Percentiles rank a stretch among this genome's conserved stretches.
Evolutionary conservation across 2,329 filamentous ascomycete species (phyloP).

Genomic region (Aspergillaceae sp.): DNA sequence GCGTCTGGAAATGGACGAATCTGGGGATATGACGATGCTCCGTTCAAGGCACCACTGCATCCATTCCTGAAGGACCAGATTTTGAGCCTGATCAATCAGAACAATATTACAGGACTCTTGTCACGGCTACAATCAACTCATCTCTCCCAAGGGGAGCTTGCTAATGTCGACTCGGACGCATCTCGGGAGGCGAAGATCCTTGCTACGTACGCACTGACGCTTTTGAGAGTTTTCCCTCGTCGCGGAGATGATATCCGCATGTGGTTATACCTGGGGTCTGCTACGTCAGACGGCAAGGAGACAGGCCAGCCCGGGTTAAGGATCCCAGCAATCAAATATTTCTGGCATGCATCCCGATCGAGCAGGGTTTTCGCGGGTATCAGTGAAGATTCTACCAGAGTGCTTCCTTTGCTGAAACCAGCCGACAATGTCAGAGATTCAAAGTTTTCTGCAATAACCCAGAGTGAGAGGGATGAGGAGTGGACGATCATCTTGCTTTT

Average conservation of each 20-base stretch:
- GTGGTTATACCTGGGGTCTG: conserved; percentile 76
- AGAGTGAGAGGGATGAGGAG: conserved; percentile 51
- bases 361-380: conserved; percentile 53
- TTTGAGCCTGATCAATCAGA: conserved; percentile 62
- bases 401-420: conserved; percentile 49
- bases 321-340: conserved; percentile 67
- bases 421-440: conserved; percentile 34
- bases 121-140: conserved; percentile 31
- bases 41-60: conserved; percentile 26
- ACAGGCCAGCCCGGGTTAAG: conserved; percentile 11
- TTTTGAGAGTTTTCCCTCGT: conserved; percentile 75
- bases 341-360: conserved; percentile 62
- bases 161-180: conserved; percentile 25
- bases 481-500: conserved; percentile 89
- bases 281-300: conserved; percentile 34
- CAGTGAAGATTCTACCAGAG: conserved; percentile 48
- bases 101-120: conserved; percentile 60
- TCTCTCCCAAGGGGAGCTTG: conserved; percentile 14
- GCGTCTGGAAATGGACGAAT: conserved; percentile 38
- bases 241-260: conserved; percentile 84
- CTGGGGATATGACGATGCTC: conserved; percentile 17
- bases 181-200: conserved; percentile 60
- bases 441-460: conserved; percentile 12
- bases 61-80: conserved; percentile 59
- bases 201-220: conserved; percentile 76